Evolutionary conservation across 225 moss, liverwort and hornwort genomes (phyloP).

Genomic region (Polytrichum commune): DNA sequence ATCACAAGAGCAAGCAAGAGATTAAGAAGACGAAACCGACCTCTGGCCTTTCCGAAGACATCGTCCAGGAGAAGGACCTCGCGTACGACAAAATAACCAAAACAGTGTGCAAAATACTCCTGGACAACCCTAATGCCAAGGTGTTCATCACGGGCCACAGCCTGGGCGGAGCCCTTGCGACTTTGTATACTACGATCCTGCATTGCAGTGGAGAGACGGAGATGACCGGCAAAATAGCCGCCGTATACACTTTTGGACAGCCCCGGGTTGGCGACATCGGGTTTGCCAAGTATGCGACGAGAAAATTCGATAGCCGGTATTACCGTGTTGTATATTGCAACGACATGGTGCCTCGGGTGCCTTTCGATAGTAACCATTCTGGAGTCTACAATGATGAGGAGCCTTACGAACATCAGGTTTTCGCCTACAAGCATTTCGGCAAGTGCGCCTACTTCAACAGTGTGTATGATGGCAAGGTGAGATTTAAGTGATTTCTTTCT

Average conservation of each 20-base stretch:
- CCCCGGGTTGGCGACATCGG: conserved; percentile 57
- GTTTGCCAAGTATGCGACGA: conserved; percentile 29
- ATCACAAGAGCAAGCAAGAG: conserved; percentile 21
- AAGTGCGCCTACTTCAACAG: conserved; percentile 56
- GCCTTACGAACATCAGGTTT: conserved; percentile 32
- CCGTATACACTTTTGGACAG: conserved; percentile 79
- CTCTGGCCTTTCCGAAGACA: conserved; percentile 12
- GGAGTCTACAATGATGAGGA: conserved; percentile 4
- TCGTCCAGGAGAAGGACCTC: conserved; percentile 27
- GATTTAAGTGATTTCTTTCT: neutral
- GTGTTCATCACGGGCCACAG: conserved; percentile 76
- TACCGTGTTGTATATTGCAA: conserved; percentile 76
- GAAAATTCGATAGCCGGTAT: conserved; percentile 5
- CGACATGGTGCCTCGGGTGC: conserved; percentile 46
- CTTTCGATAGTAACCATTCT: conserved; percentile 16
- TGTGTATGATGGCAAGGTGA: conserved; percentile 28
- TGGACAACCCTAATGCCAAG: conserved; percentile 57
- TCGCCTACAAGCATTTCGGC: conserved; percentile 68
- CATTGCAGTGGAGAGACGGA: conserved; percentile 35
- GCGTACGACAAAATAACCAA: conserved; percentile 62
- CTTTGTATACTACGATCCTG: conserved; percentile 46
- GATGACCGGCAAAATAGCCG: conserved; percentile 32
- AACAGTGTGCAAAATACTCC: conserved; percentile 22
- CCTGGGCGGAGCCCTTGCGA: conserved; percentile 70
- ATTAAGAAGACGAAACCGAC: conserved; percentile 9